A percentile compares a stretch with the other conserved stretches of the same genome.
Evolutionary conservation across 2,329 filamentous ascomycete genomes (phyloP).

Genomic region (Cordyceps militaris): DNA sequence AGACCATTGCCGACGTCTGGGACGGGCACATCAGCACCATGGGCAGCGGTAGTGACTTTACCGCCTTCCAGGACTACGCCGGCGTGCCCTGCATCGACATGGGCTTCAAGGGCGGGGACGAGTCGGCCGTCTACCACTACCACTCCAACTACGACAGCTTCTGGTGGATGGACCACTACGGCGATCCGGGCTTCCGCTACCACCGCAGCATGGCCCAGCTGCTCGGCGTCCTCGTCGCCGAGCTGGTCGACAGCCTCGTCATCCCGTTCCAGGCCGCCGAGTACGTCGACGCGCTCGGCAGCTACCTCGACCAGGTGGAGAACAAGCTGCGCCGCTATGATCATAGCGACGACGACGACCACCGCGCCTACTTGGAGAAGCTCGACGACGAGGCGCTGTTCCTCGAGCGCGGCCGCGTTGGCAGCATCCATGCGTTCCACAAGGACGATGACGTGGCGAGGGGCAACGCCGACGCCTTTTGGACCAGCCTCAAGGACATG

Average conservation of each 20-base stretch:
- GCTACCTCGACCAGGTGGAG: conserved; percentile 47
- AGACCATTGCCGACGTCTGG: conserved; percentile 68
- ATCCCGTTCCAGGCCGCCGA: conserved; percentile 58
- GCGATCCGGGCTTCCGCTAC: conserved; percentile 62
- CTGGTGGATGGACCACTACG: conserved; percentile 78
- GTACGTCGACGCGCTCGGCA: conserved; percentile 51
- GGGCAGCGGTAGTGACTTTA: conserved; percentile 68
- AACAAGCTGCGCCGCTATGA: conserved; percentile 30
- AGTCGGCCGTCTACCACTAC: conserved; percentile 65
- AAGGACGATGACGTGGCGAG: conserved; percentile 16
- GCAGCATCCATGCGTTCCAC: not conserved
- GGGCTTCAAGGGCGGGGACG: conserved; percentile 40
- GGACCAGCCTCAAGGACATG: conserved; percentile 31
- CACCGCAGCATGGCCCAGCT: conserved; percentile 62
- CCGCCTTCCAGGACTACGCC: conserved; percentile 66
- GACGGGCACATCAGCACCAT: conserved; percentile 54
- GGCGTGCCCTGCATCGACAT: conserved; percentile 61
- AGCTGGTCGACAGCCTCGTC: conserved; percentile 54
- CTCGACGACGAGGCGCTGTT: conserved; percentile 24
- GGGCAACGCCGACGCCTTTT: conserved; percentile 35
- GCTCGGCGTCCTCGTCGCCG: conserved; percentile 53
- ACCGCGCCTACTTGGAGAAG: conserved; percentile 5
- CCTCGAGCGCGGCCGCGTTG: conserved; percentile 21
- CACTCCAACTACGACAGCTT: conserved; percentile 90
- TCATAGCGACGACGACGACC: not conserved